A percentile compares a stretch with the other conserved stretches of the same genome.
Conservation (phyloP, 1,139 yeast species). For the Yamadazyma diospyri region DNA sequence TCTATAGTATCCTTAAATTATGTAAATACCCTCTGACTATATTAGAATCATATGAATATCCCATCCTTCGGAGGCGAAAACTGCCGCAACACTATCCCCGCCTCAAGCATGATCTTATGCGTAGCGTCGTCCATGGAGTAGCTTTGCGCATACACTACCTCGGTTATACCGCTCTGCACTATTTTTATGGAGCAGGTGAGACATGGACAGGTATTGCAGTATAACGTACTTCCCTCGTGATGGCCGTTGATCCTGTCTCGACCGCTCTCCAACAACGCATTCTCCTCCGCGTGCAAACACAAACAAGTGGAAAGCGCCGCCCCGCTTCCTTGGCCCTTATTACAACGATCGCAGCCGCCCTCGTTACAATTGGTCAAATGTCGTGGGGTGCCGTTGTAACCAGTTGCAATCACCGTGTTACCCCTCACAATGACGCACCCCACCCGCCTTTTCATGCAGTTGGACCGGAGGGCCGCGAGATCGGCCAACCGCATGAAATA, state of each 20-base stretch:
- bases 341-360: slow-evolving; percentile 93
- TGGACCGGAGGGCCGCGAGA: slow-evolving; percentile 86
- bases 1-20: no score
- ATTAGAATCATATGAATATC: slow-evolving; percentile 33
- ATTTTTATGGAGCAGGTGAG: slow-evolving; percentile 92
- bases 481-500: slow-evolving; percentile 93
- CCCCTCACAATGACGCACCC: slow-evolving; percentile 93
- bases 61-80: slow-evolving; percentile 59
- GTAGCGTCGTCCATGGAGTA: slow-evolving; percentile 87
- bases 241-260: slow-evolving; percentile 60
- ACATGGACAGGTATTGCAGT: slow-evolving; percentile 97
- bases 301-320: slow-evolving; percentile 71
- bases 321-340: slow-evolving; percentile 63
- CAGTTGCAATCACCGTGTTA: slow-evolving; percentile 87
- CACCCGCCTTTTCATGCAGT: slow-evolving; percentile 95
- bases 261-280: slow-evolving; percentile 92
- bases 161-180: slow-evolving; percentile 85
- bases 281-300: slow-evolving; percentile 96
- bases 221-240: slow-evolving; percentile 53
- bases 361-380: slow-evolving; percentile 85
- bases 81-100: slow-evolving; percentile 72
- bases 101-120: slow-evolving; percentile 66
- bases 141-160: slow-evolving; percentile 91
- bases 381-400: slow-evolving; percentile 96
- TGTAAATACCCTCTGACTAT: no score